These are phyloP conservation scores for Aspergillus flavus DNA, from an alignment of 2,329 filamentous ascomycete genomes.

Conservation along the genomic window DNA sequence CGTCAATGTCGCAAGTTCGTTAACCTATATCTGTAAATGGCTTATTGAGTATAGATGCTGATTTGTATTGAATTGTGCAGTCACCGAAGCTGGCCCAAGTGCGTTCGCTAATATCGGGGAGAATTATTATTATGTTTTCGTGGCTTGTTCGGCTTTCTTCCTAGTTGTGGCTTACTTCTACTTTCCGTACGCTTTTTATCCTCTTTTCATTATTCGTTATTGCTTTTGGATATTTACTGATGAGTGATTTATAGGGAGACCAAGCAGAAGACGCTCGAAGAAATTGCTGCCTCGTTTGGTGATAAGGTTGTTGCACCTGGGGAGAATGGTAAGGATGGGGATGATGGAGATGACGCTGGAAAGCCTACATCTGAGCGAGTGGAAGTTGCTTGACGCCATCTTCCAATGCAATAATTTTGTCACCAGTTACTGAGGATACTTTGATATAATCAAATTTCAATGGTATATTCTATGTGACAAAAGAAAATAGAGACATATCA, in stretches of 20 bases:
- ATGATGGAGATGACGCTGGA: slow-evolving; percentile 26
- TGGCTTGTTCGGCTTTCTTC: slow-evolving; percentile 56
- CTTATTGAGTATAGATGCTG: not conserved
- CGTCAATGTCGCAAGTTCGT: slow-evolving; percentile 54
- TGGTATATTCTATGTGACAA: not conserved
- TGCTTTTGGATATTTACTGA: slow-evolving; percentile 7
- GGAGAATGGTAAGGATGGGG: slow-evolving; percentile 28
- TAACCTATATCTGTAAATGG: not conserved
- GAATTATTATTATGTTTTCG: slow-evolving; percentile 65
- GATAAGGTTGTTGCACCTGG: slow-evolving; percentile 46
- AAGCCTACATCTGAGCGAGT: slow-evolving; percentile 19
- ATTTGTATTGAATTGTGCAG: slow-evolving; percentile 17
- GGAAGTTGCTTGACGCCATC: slow-evolving; percentile 16
- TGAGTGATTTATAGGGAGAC: slow-evolving; percentile 43
- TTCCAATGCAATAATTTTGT: not conserved
- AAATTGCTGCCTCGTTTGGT: slow-evolving; percentile 53
- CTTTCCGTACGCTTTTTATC: slow-evolving; percentile 49
- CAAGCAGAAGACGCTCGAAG: slow-evolving; percentile 52
- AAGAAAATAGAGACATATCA: not conserved
- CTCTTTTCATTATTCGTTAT: not conserved
- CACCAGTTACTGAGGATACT: not conserved
- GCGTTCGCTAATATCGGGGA: slow-evolving; percentile 61
- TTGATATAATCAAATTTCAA: not conserved
- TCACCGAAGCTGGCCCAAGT: slow-evolving; percentile 58
- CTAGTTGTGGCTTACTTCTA: slow-evolving; percentile 56